Base-by-base conservation (phyloP, 139 green algal species). In the Picochlorum sp. region DNA sequence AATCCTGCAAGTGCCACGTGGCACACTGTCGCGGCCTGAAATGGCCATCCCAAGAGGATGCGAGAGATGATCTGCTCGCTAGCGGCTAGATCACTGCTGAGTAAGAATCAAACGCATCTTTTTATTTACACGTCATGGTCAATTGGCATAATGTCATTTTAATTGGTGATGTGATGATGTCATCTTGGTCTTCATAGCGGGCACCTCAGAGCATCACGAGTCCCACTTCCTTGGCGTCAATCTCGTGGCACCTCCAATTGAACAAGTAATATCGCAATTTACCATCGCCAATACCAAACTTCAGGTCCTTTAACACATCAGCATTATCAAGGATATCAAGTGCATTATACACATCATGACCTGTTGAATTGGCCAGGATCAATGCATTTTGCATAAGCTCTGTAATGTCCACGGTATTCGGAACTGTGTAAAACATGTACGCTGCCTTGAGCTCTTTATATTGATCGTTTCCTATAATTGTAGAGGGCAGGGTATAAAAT, bases 341-440 rank as follows among this genome's bases (percentile, higher is more conserved):
- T 2, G 89, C 87, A 69, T 99, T 99, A 83, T 97, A 99, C 9
- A 99, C 94, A 69, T 99, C 94, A 56, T 94, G 96, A 13, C 86
- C 85, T 38, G 44, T 84, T 37, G 58, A 44, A 1, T 71, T 57
- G 9, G 89, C 91, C 50, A 94, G 59, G 11, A 94, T 88, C 24
- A 99, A 80, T 18, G 84, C 85, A 66, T 99, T 91, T 4, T 80
- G 77, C 81, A 98, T 78, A 3, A 90, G 69, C 61, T 87, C 60
- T 44, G 58, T 50, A 67, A 83, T 56, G 3, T 71, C 71, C 18
- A 71, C 78, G 15, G 52, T 61, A 10, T 41, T 65, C 4, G 76
- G 54, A 49, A 87, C 82, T 64, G 90, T 96, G 80, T 98, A 98
- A 77, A 92, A 99, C 74, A 89, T 90, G 80, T 96, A 99, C 8